Evolutionary conservation across 768 basidiomycete species (phyloP).

Genomic region (Podaxis carcinomalis): DNA sequence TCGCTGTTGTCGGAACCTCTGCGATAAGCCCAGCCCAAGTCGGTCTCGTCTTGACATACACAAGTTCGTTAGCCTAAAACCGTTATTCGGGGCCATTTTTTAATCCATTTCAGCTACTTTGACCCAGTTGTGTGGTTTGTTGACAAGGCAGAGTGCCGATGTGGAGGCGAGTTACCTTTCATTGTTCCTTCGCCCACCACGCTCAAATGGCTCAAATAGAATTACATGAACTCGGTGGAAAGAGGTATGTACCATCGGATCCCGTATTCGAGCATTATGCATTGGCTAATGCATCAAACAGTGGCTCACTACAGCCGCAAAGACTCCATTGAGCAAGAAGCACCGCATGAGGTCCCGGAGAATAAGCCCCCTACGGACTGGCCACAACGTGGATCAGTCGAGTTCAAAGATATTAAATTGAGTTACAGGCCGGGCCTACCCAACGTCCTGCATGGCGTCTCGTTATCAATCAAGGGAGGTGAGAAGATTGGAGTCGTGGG

Average conservation of each 20-base stretch:
- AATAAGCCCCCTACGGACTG: conserved; percentile 54
- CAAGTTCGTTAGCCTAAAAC: conserved; percentile 28
- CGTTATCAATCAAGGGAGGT: conserved; percentile 52
- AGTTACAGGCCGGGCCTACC: conserved; percentile 71
- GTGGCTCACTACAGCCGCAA: conserved; percentile 52
- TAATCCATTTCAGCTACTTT: conserved; percentile 33
- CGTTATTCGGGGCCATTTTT: neutral
- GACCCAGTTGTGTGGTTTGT: conserved; percentile 47
- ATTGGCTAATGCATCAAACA: conserved; percentile 13
- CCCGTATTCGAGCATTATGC: neutral
- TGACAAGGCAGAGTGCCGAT: conserved; percentile 60
- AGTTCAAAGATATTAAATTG: conserved; percentile 57
- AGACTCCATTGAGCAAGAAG: conserved; percentile 57
- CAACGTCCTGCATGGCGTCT: conserved; percentile 62
- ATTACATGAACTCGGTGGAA: conserved; percentile 66
- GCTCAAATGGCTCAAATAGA: conserved; percentile 29
- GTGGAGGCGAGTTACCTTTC: conserved; percentile 43
- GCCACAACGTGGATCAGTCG: conserved; percentile 59
- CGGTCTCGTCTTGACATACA: conserved; percentile 69
- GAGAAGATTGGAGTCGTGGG: conserved; percentile 83
- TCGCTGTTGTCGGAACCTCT: conserved; percentile 52
- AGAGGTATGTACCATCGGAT: conserved; percentile 28
- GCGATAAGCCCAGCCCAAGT: conserved; percentile 63
- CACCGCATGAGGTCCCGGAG: conserved; percentile 54
- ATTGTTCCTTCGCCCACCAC: neutral